Percentiles rank a stretch among this genome's conserved stretches.
Conservation (phyloP, 805 yeast genomes). For the Monosporozyma solicola region DNA sequence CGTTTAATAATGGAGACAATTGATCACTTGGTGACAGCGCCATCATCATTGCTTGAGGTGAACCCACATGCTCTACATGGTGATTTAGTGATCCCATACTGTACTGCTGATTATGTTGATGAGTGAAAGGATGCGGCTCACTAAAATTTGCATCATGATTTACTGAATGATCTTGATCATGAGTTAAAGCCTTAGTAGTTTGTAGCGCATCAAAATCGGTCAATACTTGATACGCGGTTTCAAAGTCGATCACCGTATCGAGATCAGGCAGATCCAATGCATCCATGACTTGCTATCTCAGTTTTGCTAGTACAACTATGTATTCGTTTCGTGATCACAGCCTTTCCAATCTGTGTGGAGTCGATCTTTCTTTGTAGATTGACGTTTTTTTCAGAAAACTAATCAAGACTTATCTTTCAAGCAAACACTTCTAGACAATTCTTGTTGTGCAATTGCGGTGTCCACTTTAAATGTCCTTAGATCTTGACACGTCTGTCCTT, state of each 20-base stretch:
- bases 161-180: background rate
- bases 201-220: slow-evolving; percentile 13
- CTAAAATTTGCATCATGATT: background rate
- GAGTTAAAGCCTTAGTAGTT: background rate
- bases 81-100: background rate
- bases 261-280: slow-evolving; percentile 20
- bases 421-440: background rate
- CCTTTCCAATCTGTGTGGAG: background rate
- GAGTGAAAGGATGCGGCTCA: slow-evolving; percentile 2
- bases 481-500: background rate
- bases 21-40: background rate
- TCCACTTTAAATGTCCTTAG: background rate
- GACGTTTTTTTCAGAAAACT: background rate
- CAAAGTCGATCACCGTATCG: slow-evolving; percentile 28
- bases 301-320: background rate
- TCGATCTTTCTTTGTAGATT: background rate
- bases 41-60: background rate
- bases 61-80: background rate
- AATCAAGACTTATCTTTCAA: background rate
- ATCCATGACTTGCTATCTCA: background rate
- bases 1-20: background rate
- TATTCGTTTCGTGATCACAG: background rate
- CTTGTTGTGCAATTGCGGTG: background rate
- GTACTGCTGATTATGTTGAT: background rate
- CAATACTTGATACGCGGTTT: slow-evolving; percentile 28